Evolutionary conservation across 495 filamentous ascomycete genomes (phyloP).

Genomic region (Penicillium herquei): DNA sequence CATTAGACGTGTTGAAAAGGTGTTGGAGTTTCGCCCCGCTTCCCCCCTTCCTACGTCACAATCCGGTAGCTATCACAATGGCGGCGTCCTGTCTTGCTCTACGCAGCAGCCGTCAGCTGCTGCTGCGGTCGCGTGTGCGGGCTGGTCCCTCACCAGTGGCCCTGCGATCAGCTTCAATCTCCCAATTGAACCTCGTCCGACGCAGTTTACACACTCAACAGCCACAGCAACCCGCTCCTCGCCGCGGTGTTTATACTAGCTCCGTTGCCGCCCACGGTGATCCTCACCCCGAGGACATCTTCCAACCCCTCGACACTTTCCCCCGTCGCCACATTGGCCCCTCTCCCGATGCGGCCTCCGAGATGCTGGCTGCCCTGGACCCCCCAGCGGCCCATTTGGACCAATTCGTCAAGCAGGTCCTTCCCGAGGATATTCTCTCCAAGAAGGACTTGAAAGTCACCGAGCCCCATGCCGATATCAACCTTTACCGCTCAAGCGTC

Average conservation of each 20-base stretch:
- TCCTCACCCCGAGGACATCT: conserved; percentile 42
- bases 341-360: conserved; percentile 62
- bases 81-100: conserved; percentile 45
- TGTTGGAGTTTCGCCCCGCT: conserved; percentile 1
- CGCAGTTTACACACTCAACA: conserved; percentile 29
- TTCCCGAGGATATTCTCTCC: conserved; percentile 82
- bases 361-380: conserved; percentile 81
- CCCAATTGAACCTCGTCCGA: conserved; percentile 26
- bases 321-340: conserved; percentile 91
- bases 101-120: conserved; percentile 43
- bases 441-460: conserved; percentile 50
- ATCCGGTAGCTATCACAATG: conserved; percentile 25
- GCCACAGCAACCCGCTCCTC: conserved; percentile 23
- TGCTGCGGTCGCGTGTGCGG: conserved; percentile 36
- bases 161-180: conserved; percentile 27
- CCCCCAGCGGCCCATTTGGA: conserved; percentile 74
- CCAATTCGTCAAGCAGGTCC: conserved; percentile 84
- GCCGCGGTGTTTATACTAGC: conserved; percentile 42
- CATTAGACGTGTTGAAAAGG: background rate
- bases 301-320: conserved; percentile 65
- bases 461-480: conserved; percentile 37
- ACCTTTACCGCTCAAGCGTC: conserved; percentile 43
- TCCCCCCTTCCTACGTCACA: conserved; percentile 5
- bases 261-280: conserved; percentile 42
- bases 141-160: conserved; percentile 28